These are phyloP conservation scores for Schizophyllum commune DNA, from an alignment of 1,284 basidiomycete genomes.

Conservation along the genomic window DNA sequence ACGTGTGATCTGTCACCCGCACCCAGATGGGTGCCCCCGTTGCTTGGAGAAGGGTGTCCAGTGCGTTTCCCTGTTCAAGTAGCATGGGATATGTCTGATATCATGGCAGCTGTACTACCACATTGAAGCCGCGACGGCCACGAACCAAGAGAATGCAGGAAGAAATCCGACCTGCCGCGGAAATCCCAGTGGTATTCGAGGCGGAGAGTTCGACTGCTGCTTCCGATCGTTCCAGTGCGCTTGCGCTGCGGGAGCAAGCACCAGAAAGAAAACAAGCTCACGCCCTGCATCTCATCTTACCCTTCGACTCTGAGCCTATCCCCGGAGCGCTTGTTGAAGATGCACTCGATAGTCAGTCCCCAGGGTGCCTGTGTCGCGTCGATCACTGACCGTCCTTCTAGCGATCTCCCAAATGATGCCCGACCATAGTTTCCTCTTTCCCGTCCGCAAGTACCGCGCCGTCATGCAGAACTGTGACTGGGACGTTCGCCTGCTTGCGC, in stretches of 20 bases:
- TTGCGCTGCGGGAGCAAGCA: not conserved
- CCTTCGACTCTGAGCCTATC: constrained; percentile 10
- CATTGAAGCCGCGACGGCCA: not conserved
- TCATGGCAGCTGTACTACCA: not conserved
- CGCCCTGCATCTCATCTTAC: too few relatives aligned
- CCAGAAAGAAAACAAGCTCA: not conserved
- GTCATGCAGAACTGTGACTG: not conserved
- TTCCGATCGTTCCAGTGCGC: too few relatives aligned
- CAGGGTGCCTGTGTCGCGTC: not conserved
- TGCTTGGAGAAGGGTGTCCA: constrained; percentile 1
- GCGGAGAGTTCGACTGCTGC: too few relatives aligned
- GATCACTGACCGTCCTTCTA: not conserved
- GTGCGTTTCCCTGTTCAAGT: not conserved
- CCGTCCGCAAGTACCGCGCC: not conserved
- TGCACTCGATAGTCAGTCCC: not conserved
- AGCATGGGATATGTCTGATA: not conserved
- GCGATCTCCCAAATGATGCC: not conserved
- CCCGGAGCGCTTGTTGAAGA: not conserved
- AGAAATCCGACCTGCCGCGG: too few relatives aligned
- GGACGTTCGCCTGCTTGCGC: not conserved
- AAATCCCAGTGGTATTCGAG: too few relatives aligned
- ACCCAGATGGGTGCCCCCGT: not conserved
- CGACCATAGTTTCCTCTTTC: not conserved
- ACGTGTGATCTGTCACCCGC: not conserved
- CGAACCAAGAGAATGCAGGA: too few relatives aligned